phyloP scores from a whole-genome alignment of 352 stramenopile genomes.

The Pythium aquatile region DNA sequence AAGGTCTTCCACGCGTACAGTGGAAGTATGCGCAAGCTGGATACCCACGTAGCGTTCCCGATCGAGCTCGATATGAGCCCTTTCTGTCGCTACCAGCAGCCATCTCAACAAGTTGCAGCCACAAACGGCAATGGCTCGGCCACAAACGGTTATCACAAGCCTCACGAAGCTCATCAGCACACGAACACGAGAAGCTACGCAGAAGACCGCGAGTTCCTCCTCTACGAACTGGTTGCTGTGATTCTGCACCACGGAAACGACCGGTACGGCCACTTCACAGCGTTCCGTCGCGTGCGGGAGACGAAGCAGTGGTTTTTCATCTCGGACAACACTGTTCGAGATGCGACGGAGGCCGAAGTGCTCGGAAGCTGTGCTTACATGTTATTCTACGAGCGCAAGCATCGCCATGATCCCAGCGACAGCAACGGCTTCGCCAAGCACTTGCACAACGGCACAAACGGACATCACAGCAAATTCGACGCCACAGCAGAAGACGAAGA shows the following conservation, averaged over 20 bases:
- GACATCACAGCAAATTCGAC: slow-evolving; percentile 36
- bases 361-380: slow-evolving; percentile 83
- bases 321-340: slow-evolving; percentile 76
- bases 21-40: slow-evolving; percentile 69
- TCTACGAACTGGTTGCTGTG: slow-evolving; percentile 77
- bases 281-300: slow-evolving; percentile 59
- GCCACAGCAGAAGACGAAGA: slow-evolving; percentile 30
- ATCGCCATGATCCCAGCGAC: slow-evolving; percentile 22
- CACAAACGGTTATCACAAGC: slow-evolving; percentile 27
- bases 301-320: slow-evolving; percentile 81
- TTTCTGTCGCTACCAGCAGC: slow-evolving; percentile 68
- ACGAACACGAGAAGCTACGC: neutral
- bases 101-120: slow-evolving; percentile 7
- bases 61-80: slow-evolving; percentile 71
- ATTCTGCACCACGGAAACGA: slow-evolving; percentile 89
- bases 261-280: slow-evolving; percentile 82
- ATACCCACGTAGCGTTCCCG: slow-evolving; percentile 81
- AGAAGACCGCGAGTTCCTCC: slow-evolving; percentile 33
- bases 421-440: neutral
- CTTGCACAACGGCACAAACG: slow-evolving; percentile 12
- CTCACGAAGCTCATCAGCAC: neutral
- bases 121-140: neutral
- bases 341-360: slow-evolving; percentile 58
- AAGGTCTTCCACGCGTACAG: slow-evolving; percentile 77
- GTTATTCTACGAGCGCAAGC: slow-evolving; percentile 88